Percentiles rank a stretch among this genome's conserved stretches.
Evolutionary conservation across 177 flowering plant species (phyloP).

Genomic region (Vitis hybrid): DNA sequence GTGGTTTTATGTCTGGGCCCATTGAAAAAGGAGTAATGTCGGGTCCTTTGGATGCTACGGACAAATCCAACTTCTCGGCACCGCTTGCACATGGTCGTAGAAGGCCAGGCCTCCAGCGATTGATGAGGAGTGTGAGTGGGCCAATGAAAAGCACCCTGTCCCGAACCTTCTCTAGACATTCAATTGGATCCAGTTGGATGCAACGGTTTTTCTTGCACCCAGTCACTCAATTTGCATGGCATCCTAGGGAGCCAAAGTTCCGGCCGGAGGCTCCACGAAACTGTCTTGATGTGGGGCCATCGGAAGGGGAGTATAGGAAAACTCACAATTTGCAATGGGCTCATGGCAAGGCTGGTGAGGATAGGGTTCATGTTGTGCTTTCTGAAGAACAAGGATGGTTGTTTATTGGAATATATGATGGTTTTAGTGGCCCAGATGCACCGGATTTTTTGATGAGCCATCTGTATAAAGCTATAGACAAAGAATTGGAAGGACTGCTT

Average conservation of each 20-base stretch:
- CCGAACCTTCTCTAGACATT: conserved; percentile 49
- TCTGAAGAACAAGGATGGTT: conserved; percentile 61
- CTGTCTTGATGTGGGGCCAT: conserved; percentile 33
- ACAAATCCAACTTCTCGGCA: conserved; percentile 56
- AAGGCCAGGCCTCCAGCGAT: conserved; percentile 40
- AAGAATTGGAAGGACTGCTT: conserved; percentile 40
- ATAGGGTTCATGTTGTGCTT: conserved; percentile 68
- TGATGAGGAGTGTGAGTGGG: conserved; percentile 59
- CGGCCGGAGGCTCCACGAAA: conserved; percentile 39
- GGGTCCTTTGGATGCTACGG: conserved; percentile 52
- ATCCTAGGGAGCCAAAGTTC: conserved; percentile 44
- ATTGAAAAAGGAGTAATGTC: conserved; percentile 58
- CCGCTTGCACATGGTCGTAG: conserved; percentile 44
- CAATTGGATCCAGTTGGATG: conserved; percentile 49
- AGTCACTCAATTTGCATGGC: conserved; percentile 44
- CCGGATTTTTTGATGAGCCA: conserved; percentile 48
- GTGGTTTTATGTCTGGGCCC: conserved; percentile 73
- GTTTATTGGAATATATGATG: conserved; percentile 54
- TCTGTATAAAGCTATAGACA: conserved; percentile 40
- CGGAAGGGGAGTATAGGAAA: conserved; percentile 40
- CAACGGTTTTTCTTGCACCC: conserved; percentile 52
- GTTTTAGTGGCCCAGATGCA: conserved; percentile 56
- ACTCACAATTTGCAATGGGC: conserved; percentile 60
- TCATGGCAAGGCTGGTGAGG: conserved; percentile 77
- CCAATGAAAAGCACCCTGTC: conserved; percentile 52